Evolutionary conservation across 202 grass and related monocot genomes (phyloP).

Genomic region (Setaria viridis): DNA sequence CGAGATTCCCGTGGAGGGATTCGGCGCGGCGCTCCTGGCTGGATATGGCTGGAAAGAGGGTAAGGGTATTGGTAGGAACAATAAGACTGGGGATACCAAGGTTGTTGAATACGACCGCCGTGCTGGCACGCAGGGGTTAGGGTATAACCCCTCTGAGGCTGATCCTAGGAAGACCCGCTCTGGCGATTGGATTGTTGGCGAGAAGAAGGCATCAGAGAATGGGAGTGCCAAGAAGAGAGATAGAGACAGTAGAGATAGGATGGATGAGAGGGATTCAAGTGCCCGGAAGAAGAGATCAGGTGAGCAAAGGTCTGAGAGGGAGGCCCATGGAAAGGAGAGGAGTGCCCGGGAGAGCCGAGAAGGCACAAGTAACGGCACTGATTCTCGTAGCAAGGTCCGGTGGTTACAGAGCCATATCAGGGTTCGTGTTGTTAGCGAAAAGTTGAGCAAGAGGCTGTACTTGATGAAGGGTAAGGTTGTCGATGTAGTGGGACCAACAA

Average conservation of each 20-base stretch:
- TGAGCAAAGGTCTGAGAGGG: conserved; percentile 46
- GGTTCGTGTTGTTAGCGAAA: conserved; percentile 86
- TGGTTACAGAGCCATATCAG: conserved; percentile 93
- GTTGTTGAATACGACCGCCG: conserved; percentile 68
- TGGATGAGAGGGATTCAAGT: conserved; percentile 35
- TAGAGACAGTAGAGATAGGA: conserved; percentile 39
- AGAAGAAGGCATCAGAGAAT: conserved; percentile 46
- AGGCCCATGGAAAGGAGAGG: conserved; percentile 45
- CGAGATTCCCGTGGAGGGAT: conserved; percentile 70
- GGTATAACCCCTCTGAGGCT: conserved; percentile 64
- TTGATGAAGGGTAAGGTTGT: conserved; percentile 84
- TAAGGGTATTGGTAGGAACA: conserved; percentile 80
- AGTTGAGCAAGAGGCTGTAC: conserved; percentile 67
- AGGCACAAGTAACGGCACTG: conserved; percentile 29
- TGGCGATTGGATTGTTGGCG: conserved; percentile 64
- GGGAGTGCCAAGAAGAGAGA: conserved; percentile 53
- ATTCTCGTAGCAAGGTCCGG: conserved; percentile 44
- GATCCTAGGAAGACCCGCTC: conserved; percentile 83
- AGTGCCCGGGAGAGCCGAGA: conserved; percentile 48
- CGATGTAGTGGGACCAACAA: conserved; percentile 89
- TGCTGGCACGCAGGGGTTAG: conserved; percentile 68
- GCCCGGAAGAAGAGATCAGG: conserved; percentile 41
- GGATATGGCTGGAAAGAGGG: conserved; percentile 92
- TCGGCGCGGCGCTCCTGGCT: conserved; percentile 72
- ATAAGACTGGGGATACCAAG: conserved; percentile 70